phyloP scores from a whole-genome alignment of 306 rosid genomes.

The Quercus gilva region DNA sequence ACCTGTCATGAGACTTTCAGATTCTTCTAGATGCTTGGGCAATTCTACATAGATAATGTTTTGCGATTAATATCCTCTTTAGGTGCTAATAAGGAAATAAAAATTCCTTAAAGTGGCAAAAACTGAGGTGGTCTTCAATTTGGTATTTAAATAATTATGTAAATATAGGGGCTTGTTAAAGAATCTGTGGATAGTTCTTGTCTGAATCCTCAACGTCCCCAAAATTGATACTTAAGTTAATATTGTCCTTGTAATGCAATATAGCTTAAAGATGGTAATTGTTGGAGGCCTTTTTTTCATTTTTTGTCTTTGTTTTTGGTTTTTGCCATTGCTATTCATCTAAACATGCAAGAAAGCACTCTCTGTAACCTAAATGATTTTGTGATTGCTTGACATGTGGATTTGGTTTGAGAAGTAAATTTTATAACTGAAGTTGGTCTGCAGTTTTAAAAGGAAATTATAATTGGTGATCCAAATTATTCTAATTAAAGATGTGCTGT shows the following conservation, averaged over 20 bases:
- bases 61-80: neutral
- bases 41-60: neutral
- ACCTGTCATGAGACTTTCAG: neutral
- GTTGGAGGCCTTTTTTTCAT: neutral
- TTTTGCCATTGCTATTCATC: neutral
- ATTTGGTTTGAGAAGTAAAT: neutral
- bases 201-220: neutral
- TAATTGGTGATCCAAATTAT: neutral
- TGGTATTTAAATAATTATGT: neutral
- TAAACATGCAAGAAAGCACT: neutral
- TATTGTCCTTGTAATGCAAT: neutral
- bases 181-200: neutral
- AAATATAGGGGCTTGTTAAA: neutral
- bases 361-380: neutral
- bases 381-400: neutral
- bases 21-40: neutral
- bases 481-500: neutral
- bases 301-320: neutral
- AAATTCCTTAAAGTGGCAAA: neutral
- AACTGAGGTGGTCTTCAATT: neutral
- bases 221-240: neutral
- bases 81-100: neutral
- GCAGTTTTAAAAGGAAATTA: neutral
- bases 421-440: neutral
- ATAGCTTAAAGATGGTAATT: neutral